phyloP scores from a whole-genome alignment of 2,329 filamentous ascomycete genomes.

The Ceratocystiopsis brevicomis region DNA sequence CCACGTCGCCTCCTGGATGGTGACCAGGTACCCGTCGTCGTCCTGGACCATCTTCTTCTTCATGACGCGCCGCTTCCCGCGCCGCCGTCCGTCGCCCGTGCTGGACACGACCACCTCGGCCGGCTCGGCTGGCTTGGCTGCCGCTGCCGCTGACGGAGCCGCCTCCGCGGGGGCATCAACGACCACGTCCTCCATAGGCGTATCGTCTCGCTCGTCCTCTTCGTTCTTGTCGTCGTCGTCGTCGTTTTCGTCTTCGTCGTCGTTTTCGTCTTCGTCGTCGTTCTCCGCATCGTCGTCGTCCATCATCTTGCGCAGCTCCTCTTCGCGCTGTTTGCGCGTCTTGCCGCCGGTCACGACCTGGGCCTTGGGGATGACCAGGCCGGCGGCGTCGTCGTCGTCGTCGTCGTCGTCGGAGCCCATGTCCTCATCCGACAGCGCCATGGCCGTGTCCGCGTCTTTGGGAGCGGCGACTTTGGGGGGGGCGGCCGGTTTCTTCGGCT shows the following conservation, averaged over 20 bases:
- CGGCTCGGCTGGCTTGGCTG: constrained; percentile 18
- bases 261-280: constrained; percentile 35
- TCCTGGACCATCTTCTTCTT: constrained; percentile 78
- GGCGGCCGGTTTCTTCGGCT: constrained; percentile 25
- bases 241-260: constrained; percentile 35
- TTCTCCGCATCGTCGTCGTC: constrained; percentile 42
- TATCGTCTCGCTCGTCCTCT: constrained; percentile 19
- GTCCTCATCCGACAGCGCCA: constrained; percentile 30
- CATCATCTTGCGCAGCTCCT: constrained; percentile 56
- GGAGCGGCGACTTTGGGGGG: neutral
- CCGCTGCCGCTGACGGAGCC: constrained; percentile 18
- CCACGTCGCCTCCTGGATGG: constrained; percentile 68
- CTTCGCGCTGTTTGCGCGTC: constrained; percentile 42
- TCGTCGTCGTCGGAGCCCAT: constrained; percentile 16
- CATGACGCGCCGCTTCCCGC: constrained; percentile 63
- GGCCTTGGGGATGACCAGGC: constrained; percentile 28
- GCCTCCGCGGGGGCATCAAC: constrained; percentile 16
- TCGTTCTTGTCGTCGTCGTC: constrained; percentile 24
- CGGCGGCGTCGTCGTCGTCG: constrained; percentile 37
- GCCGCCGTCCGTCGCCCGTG: constrained; percentile 39
- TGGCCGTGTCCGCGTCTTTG: constrained; percentile 27
- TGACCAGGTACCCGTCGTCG: constrained; percentile 80
- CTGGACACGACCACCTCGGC: constrained; percentile 32
- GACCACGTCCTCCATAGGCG: constrained; percentile 14
- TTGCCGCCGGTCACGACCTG: constrained; percentile 15